phyloP scores from a whole-genome alignment of 139 green algal genomes.

The Dunaliella primolecta region DNA sequence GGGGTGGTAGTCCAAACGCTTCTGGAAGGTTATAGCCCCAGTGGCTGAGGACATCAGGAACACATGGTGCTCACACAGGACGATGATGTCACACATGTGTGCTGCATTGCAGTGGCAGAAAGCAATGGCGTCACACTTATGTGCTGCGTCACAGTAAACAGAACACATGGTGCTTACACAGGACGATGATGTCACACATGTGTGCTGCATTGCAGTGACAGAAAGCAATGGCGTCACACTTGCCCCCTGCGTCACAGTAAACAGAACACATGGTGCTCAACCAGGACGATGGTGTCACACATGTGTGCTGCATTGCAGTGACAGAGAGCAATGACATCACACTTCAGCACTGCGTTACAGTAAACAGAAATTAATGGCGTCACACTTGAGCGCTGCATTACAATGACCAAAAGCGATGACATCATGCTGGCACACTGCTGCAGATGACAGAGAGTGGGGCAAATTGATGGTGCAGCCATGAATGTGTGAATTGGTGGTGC shows the following conservation, averaged over 20 bases:
- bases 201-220: slow-evolving; percentile 18
- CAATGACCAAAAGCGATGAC: neutral
- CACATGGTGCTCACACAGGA: slow-evolving; percentile 57
- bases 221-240: neutral
- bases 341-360: neutral
- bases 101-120: slow-evolving; percentile 10
- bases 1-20: slow-evolving; percentile 61
- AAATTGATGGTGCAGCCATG: neutral
- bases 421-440: neutral
- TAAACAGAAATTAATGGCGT: slow-evolving; percentile 50
- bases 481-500: neutral
- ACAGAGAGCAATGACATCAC: neutral
- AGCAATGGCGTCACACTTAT: neutral
- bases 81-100: slow-evolving; percentile 45
- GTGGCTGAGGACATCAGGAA: slow-evolving; percentile 39
- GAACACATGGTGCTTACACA: slow-evolving; percentile 59
- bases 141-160: slow-evolving; percentile 7
- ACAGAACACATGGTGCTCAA: slow-evolving; percentile 59
- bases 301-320: slow-evolving; percentile 26
- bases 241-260: neutral
- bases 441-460: slow-evolving; percentile 7
- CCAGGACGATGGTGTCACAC: slow-evolving; percentile 48
- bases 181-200: slow-evolving; percentile 47
- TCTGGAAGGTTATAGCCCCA: slow-evolving; percentile 46
- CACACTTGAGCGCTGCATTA: slow-evolving; percentile 32